Conservation (phyloP, 2,329 filamentous ascomycete genomes). For the Claviceps sp. region DNA sequence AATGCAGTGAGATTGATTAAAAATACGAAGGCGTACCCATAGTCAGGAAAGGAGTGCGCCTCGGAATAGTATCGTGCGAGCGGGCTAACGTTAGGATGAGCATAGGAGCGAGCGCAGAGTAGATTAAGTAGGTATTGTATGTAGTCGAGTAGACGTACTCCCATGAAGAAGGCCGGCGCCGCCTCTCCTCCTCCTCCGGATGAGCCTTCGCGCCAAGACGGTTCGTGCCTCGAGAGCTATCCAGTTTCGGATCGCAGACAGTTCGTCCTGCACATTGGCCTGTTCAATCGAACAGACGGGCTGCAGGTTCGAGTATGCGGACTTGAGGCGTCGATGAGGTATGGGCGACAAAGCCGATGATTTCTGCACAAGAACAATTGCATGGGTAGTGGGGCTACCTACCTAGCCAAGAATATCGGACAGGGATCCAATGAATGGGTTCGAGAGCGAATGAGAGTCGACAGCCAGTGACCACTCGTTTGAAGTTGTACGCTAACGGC, state of each 20-base stretch:
- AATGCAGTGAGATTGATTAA: not conserved
- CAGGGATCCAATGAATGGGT: too few relatives aligned
- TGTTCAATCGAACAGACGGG: not conserved
- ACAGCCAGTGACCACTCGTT: too few relatives aligned
- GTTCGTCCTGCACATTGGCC: not conserved
- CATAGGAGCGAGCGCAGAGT: not conserved
- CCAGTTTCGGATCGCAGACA: slow-evolving; percentile 14
- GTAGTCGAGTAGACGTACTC: slow-evolving; percentile 14
- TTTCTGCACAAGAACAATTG: slow-evolving; percentile 5
- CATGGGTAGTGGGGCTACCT: slow-evolving; percentile 4
- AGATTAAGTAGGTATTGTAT: not conserved
- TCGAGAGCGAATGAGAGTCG: not conserved
- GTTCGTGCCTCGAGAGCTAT: slow-evolving; percentile 10
- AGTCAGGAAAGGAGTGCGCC: slow-evolving; percentile 27
- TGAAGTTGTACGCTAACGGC: too few relatives aligned
- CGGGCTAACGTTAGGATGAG: slow-evolving; percentile 13
- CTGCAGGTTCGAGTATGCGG: not conserved
- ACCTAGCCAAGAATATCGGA: not conserved
- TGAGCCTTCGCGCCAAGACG: slow-evolving; percentile 2
- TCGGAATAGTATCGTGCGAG: slow-evolving; percentile 22
- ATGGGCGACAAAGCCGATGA: slow-evolving; percentile 6
- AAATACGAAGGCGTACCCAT: slow-evolving; percentile 20
- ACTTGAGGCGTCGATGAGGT: not conserved
- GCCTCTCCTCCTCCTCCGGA: not conserved
- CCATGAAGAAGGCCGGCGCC: slow-evolving; percentile 15